These are phyloP conservation scores for Epichloe elymi DNA, from an alignment of 2,329 filamentous ascomycete genomes.

Conservation along the genomic window DNA sequence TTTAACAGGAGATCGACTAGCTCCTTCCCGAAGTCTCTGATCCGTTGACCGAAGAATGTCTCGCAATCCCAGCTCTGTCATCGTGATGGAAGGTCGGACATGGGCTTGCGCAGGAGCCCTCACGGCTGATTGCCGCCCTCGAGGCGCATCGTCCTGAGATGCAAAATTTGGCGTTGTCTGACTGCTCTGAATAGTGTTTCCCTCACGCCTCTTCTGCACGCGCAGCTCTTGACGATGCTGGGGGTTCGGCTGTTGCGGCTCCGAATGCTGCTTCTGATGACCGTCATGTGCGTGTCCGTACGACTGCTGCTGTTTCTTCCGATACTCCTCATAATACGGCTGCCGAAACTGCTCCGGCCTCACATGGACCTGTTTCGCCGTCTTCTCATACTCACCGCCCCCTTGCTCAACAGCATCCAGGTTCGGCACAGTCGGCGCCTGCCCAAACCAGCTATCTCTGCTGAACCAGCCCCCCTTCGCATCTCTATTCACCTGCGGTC, in stretches of 20 bases:
- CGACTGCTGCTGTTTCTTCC: slow-evolving; percentile 2
- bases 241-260: neutral
- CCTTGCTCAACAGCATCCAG: slow-evolving; percentile 15
- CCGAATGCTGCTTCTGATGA: neutral
- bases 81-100: slow-evolving; percentile 15
- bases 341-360: slow-evolving; percentile 1
- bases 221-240: slow-evolving; percentile 8
- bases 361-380: slow-evolving; percentile 1
- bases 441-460: slow-evolving; percentile 21
- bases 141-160: slow-evolving; percentile 6
- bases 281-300: neutral
- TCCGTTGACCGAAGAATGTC: slow-evolving; percentile 41
- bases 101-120: slow-evolving; percentile 8
- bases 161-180: slow-evolving; percentile 12
- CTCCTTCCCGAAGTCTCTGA: slow-evolving; percentile 31
- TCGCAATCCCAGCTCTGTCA: slow-evolving; percentile 34
- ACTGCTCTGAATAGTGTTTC: slow-evolving; percentile 2
- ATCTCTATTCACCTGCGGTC: slow-evolving; percentile 25
- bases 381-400: neutral
- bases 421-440: slow-evolving; percentile 25
- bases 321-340: slow-evolving; percentile 5
- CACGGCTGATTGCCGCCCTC: slow-evolving; percentile 3
- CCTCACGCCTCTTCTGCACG: slow-evolving; percentile 8
- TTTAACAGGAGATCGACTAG: slow-evolving; percentile 18
- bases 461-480: slow-evolving; percentile 13